Evolutionary conservation across 352 stramenopile genomes (phyloP).

Genomic region (Phytophthora tentaculata): DNA sequence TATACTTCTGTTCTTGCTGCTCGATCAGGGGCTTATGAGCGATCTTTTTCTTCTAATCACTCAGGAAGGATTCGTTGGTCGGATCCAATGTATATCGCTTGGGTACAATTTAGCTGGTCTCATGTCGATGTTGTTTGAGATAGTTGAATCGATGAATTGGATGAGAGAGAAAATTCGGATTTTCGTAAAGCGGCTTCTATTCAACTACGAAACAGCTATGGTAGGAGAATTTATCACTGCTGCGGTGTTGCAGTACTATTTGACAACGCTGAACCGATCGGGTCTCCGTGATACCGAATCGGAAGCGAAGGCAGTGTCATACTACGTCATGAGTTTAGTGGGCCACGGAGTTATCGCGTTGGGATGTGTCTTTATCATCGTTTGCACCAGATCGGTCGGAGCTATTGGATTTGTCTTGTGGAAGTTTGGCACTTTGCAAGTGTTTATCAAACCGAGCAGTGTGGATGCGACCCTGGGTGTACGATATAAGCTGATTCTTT

Average conservation of each 20-base stretch:
- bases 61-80: slow-evolving; percentile 15
- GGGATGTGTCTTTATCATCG: slow-evolving; percentile 22
- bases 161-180: background rate
- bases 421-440: slow-evolving; percentile 10
- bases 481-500: slow-evolving; percentile 12
- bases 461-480: slow-evolving; percentile 23
- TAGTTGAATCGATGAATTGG: slow-evolving; percentile 33
- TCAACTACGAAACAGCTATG: slow-evolving; percentile 9
- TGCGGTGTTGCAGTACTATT: slow-evolving; percentile 13
- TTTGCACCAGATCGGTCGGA: slow-evolving; percentile 16
- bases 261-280: slow-evolving; percentile 11
- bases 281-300: slow-evolving; percentile 2
- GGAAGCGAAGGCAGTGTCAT: slow-evolving; percentile 11
- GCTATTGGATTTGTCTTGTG: slow-evolving; percentile 14
- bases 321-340: slow-evolving; percentile 31
- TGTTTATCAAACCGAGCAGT: slow-evolving; percentile 19
- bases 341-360: slow-evolving; percentile 22
- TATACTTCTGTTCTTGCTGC: slow-evolving; percentile 16
- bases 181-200: slow-evolving; percentile 4
- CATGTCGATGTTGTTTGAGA: slow-evolving; percentile 32
- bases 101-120: slow-evolving; percentile 30
- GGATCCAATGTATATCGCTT: slow-evolving; percentile 28
- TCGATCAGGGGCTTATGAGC: slow-evolving; percentile 28
- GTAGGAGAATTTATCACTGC: slow-evolving; percentile 4
- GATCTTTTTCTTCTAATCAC: slow-evolving; percentile 36